Evolutionary conservation across 768 basidiomycete species (phyloP).

Genomic region (Tylopilus rubrobrunneus): DNA sequence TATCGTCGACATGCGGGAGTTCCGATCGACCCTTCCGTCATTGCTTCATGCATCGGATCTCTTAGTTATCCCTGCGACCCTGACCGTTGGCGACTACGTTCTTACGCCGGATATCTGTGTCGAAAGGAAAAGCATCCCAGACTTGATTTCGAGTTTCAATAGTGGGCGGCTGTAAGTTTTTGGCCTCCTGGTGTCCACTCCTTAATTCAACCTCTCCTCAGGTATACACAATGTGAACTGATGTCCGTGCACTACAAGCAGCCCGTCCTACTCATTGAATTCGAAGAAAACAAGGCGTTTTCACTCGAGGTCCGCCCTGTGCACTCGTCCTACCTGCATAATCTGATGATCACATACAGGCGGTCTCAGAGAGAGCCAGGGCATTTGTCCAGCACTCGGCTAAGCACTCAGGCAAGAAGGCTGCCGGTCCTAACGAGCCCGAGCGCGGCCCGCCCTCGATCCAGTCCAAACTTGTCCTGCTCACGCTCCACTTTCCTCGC

Average conservation of each 20-base stretch:
- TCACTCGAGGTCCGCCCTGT: slow-evolving; percentile 68
- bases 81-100: slow-evolving; percentile 96
- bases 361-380: slow-evolving; percentile 57
- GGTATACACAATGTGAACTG: slow-evolving; percentile 94
- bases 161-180: slow-evolving; percentile 83
- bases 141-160: slow-evolving; percentile 90
- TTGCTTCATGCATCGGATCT: slow-evolving; percentile 80
- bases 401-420: slow-evolving; percentile 53
- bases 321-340: not conserved
- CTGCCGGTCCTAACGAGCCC: slow-evolving; percentile 10
- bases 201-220: slow-evolving; percentile 3
- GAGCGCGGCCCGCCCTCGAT: slow-evolving; percentile 50
- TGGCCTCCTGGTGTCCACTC: not conserved
- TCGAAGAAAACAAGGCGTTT: slow-evolving; percentile 96
- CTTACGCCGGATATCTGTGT: slow-evolving; percentile 93
- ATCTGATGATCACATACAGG: slow-evolving; percentile 33
- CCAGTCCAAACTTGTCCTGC: slow-evolving; percentile 89
- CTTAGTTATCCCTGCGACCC: slow-evolving; percentile 82
- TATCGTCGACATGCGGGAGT: slow-evolving; percentile 96
- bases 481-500: slow-evolving; percentile 87
- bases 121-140: slow-evolving; percentile 91
- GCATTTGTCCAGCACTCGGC: slow-evolving; percentile 59
- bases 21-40: slow-evolving; percentile 88
- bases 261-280: slow-evolving; percentile 91
- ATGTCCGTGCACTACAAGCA: slow-evolving; percentile 97